Evolutionary conservation across 345 rosid genomes (phyloP).

Genomic region (Crucihimalaya himalaica): DNA sequence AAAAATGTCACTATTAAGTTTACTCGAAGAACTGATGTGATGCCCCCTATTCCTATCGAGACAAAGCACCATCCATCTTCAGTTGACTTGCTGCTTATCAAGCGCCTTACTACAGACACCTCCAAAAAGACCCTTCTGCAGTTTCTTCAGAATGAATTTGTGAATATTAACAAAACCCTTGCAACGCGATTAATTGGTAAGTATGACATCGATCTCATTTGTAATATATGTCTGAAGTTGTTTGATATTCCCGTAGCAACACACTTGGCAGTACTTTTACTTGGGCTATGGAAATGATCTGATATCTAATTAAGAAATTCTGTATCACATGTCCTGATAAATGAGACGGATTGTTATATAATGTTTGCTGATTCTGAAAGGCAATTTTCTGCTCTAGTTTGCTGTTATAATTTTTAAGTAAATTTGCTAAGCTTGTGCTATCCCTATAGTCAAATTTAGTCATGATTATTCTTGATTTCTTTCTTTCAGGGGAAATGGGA

Average conservation of each 20-base stretch:
- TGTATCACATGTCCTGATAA: constrained; percentile 1
- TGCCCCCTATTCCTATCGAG: constrained; percentile 95
- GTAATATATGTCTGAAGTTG: constrained; percentile 2
- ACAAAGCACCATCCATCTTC: constrained; percentile 98
- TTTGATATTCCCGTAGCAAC: not conserved
- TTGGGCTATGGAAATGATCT: not conserved
- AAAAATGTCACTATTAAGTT: constrained; percentile 83
- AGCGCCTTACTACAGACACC: constrained; percentile 87
- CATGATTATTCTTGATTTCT: constrained; percentile 17
- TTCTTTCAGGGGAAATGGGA: constrained; percentile 86
- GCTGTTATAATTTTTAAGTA: not conserved
- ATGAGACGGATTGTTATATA: not conserved
- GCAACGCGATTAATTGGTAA: constrained; percentile 88
- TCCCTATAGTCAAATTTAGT: constrained; percentile 31
- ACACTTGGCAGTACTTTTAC: not conserved
- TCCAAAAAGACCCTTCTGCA: constrained; percentile 80
- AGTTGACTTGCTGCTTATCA: constrained; percentile 89
- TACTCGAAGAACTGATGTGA: constrained; percentile 87
- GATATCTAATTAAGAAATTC: not conserved
- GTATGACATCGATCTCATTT: constrained; percentile 19
- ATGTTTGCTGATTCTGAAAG: constrained; percentile 3
- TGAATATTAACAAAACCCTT: constrained; percentile 73
- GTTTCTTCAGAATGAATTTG: constrained; percentile 96
- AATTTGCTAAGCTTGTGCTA: not conserved
- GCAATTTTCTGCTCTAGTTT: constrained; percentile 9